phyloP scores from a whole-genome alignment of 179 eudicot species.

The Silene noctiflora region DNA sequence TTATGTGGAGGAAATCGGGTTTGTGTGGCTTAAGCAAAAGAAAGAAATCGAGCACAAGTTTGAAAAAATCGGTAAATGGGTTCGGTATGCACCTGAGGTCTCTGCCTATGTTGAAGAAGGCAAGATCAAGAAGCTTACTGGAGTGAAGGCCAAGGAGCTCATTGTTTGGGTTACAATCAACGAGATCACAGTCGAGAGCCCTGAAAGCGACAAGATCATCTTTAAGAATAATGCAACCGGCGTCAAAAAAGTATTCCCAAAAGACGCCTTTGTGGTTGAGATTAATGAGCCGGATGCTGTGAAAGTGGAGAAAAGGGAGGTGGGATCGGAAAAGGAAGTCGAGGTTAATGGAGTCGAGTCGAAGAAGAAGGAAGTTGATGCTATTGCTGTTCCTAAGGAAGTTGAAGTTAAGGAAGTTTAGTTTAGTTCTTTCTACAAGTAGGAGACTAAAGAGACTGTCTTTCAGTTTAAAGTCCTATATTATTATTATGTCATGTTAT shows the following conservation, averaged over 20 bases:
- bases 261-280: conserved; percentile 34
- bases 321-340: not conserved
- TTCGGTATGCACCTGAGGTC: conserved; percentile 46
- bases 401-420: conserved; percentile 26
- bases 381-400: conserved; percentile 2
- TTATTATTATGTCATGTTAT: not conserved
- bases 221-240: conserved; percentile 46
- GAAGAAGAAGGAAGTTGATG: not conserved
- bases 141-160: conserved; percentile 62
- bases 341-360: not conserved
- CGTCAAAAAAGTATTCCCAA: conserved; percentile 43
- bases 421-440: not conserved
- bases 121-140: conserved; percentile 59
- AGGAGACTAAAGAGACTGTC: no score
- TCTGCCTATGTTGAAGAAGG: conserved; percentile 48
- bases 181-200: conserved; percentile 38
- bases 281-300: conserved; percentile 21
- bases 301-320: conserved; percentile 14
- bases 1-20: conserved; percentile 45
- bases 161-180: conserved; percentile 48
- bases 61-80: conserved; percentile 43
- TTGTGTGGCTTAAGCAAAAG: conserved; percentile 63
- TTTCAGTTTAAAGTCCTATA: no score
- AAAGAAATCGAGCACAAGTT: conserved; percentile 50
- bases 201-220: conserved; percentile 38